Conservation (phyloP, 73 alveolate species). For the Paramecium caudatum region DNA sequence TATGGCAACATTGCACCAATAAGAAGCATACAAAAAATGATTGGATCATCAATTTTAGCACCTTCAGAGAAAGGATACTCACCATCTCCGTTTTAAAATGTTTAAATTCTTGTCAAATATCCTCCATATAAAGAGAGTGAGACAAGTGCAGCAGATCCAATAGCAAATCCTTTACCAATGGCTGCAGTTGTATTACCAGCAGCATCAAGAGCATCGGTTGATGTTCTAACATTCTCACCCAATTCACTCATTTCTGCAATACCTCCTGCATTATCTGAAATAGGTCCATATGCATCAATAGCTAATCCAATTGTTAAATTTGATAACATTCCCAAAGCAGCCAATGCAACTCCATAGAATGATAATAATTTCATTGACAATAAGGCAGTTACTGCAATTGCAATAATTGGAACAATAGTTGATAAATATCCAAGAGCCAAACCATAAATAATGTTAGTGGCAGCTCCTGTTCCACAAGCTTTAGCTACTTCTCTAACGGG, state of each 20-base stretch:
- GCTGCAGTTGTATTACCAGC: constrained; percentile 99
- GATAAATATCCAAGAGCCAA: constrained; percentile 95
- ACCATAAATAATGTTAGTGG: constrained; percentile 96
- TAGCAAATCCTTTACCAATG: constrained; percentile 98
- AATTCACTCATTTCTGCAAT: constrained; percentile 97
- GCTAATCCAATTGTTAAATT: constrained; percentile 94
- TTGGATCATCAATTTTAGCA: constrained; percentile 67
- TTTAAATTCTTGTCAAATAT: constrained; percentile 74
- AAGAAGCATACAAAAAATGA: constrained; percentile 86
- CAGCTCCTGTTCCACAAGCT: constrained; percentile 97
- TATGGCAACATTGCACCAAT: constrained; percentile 97
- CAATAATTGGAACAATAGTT: constrained; percentile 88
- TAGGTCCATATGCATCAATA: constrained; percentile 97
- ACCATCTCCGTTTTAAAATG: neutral
- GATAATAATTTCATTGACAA: constrained; percentile 84
- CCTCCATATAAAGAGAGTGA: constrained; percentile 96
- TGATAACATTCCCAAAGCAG: constrained; percentile 98
- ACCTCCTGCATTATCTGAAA: constrained; percentile 99
- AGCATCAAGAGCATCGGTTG: constrained; percentile 97
- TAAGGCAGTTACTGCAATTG: constrained; percentile 87
- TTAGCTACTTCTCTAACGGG: constrained; percentile 96
- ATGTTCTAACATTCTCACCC: constrained; percentile 89
- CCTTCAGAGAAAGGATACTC: constrained; percentile 28
- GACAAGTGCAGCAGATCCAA: constrained; percentile 98
- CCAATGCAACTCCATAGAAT: constrained; percentile 97